These are phyloP conservation scores for Phytopythium litorale DNA, from an alignment of 352 stramenopile species.

Conservation along the genomic window DNA sequence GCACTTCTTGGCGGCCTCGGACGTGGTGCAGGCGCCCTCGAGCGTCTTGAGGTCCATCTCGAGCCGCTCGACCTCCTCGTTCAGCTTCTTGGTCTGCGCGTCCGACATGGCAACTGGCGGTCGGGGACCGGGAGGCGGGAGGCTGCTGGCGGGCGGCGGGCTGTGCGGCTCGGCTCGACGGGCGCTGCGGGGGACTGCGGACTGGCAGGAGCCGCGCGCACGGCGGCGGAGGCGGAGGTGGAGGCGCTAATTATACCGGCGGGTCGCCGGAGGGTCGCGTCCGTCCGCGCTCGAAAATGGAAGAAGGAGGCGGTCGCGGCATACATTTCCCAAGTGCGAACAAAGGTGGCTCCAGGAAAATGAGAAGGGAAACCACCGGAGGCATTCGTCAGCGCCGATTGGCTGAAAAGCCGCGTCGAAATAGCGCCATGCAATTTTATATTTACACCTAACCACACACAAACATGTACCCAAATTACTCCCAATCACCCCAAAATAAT, in stretches of 20 bases:
- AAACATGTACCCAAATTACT: too few species aligned
- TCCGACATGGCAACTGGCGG: slow-evolving; percentile 33
- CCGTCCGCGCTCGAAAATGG: background rate
- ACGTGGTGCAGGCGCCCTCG: slow-evolving; percentile 71
- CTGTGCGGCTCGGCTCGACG: too few species aligned
- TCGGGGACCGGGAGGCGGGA: too few species aligned
- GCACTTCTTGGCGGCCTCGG: slow-evolving; percentile 78
- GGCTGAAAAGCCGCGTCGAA: too few species aligned
- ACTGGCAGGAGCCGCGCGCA: background rate
- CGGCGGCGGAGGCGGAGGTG: background rate
- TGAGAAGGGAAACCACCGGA: too few species aligned
- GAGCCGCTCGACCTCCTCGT: slow-evolving; percentile 72
- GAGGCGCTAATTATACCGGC: background rate
- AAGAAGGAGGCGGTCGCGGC: background rate
- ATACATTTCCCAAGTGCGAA: too few species aligned
- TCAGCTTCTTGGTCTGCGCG: slow-evolving; percentile 72
- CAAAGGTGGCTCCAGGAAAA: too few species aligned
- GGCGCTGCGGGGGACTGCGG: background rate
- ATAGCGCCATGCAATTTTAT: too few species aligned
- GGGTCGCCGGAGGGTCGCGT: background rate
- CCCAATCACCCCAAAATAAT: too few species aligned
- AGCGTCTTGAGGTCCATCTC: slow-evolving; percentile 80
- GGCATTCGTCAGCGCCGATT: too few species aligned
- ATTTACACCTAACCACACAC: too few species aligned
- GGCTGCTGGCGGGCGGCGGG: too few species aligned